Percentiles rank a stretch among this genome's conserved stretches.
These are phyloP conservation scores for Arctium lappa DNA, from an alignment of 129 eudicot genomes.

Conservation along the genomic window DNA sequence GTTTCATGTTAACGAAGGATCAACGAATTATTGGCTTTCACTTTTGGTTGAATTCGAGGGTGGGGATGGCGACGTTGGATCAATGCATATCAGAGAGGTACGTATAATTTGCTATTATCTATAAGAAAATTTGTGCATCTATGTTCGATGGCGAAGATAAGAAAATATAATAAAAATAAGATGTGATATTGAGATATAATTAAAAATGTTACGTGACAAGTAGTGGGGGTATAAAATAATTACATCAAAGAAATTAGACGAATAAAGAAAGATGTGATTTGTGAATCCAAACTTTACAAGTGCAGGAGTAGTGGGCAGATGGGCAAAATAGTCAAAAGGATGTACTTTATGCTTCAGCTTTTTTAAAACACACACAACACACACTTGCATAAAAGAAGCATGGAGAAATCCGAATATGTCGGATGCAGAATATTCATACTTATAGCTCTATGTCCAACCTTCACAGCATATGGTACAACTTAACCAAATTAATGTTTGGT, in stretches of 20 bases:
- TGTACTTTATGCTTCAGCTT: constrained; percentile 24
- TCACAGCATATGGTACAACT: constrained; percentile 27
- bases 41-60: constrained; percentile 83
- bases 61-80: constrained; percentile 97
- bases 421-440: constrained; percentile 29
- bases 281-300: constrained; percentile 21
- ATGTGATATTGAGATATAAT: not conserved
- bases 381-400: constrained; percentile 39
- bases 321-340: constrained; percentile 32
- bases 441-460: constrained; percentile 6
- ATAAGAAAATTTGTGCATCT: not conserved
- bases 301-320: constrained; percentile 5
- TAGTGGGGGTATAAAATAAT: not conserved
- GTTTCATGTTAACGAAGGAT: constrained; percentile 88
- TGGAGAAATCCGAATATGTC: constrained; percentile 34
- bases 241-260: constrained; percentile 5
- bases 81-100: constrained; percentile 95
- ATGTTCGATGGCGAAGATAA: not conserved
- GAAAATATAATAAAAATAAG: not conserved
- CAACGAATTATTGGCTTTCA: constrained; percentile 89
- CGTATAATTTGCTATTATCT: not conserved
- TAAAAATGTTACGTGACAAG: constrained; percentile 14
- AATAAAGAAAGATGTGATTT: constrained; percentile 3
- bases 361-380: constrained; percentile 20
- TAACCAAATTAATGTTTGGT: not conserved